Evolutionary conservation across 2,329 filamentous ascomycete species (phyloP).

Genomic region (Monilinia vaccinii-corymbosi): DNA sequence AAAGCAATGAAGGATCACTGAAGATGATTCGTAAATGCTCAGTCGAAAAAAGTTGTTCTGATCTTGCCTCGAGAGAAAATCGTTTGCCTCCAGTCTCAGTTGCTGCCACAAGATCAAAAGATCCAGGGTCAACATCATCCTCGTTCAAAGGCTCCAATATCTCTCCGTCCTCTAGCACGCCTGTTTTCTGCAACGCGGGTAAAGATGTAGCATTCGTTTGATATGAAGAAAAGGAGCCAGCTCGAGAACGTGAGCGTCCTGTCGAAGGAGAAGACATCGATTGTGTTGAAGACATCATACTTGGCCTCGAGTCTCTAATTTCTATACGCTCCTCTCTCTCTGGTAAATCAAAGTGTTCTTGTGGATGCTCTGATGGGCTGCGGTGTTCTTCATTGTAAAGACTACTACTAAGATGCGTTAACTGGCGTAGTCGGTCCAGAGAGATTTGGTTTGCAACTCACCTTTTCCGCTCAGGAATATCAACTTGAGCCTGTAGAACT

Average conservation of each 20-base stretch:
- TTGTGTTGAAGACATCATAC: not conserved
- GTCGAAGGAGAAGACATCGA: constrained; percentile 15
- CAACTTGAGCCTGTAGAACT: constrained; percentile 2
- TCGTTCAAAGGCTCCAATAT: constrained; percentile 37
- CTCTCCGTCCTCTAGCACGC: constrained; percentile 35
- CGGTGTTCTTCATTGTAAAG: constrained; percentile 2
- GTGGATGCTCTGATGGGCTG: not conserved
- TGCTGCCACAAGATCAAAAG: constrained; percentile 44
- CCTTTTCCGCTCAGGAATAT: not conserved
- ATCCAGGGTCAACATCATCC: constrained; percentile 43
- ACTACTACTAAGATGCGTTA: not conserved
- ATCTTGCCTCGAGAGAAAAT: constrained; percentile 54
- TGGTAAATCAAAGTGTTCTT: not conserved
- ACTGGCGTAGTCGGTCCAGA: not conserved
- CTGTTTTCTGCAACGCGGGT: constrained; percentile 24
- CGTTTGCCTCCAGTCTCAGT: constrained; percentile 28
- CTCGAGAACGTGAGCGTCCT: constrained; percentile 17
- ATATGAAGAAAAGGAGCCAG: constrained; percentile 19
- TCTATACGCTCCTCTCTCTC: not conserved
- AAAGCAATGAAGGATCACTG: constrained; percentile 50
- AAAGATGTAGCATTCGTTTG: constrained; percentile 26
- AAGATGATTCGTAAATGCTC: constrained; percentile 60
- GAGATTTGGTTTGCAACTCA: not conserved
- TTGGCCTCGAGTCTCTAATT: constrained; percentile 6
- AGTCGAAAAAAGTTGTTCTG: constrained; percentile 55